Conservation (phyloP, 2,329 filamentous ascomycete species). For the Furcasterigmium sp. region DNA sequence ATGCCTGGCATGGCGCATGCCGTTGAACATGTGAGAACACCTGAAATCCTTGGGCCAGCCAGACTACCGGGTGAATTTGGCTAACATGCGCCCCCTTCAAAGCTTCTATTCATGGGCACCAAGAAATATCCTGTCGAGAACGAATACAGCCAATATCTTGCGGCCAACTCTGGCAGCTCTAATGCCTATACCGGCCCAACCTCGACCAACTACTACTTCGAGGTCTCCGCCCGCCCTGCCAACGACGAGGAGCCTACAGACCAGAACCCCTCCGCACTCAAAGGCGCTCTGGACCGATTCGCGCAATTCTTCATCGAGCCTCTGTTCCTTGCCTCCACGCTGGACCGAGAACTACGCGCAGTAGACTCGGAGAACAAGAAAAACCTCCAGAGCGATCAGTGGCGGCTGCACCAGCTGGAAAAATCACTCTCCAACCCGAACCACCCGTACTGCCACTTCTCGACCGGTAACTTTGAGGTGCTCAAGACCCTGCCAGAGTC, state of each 20-base stretch:
- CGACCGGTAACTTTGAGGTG: constrained; percentile 82
- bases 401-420: constrained; percentile 82
- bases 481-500: constrained; percentile 78
- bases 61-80: too few relatives aligned
- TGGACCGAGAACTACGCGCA: constrained; percentile 81
- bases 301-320: constrained; percentile 91
- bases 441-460: constrained; percentile 88
- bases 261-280: constrained; percentile 55
- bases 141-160: constrained; percentile 89
- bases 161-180: constrained; percentile 82
- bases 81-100: too few relatives aligned
- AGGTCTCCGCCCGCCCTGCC: constrained; percentile 76
- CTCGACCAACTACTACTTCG: constrained; percentile 97
- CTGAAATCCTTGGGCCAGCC: background rate
- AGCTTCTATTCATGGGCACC: constrained; percentile 95
- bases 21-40: constrained; percentile 71
- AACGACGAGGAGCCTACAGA: constrained; percentile 52
- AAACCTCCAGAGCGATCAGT: constrained; percentile 85
- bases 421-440: constrained; percentile 83
- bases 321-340: constrained; percentile 75
- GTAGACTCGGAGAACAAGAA: constrained; percentile 98
- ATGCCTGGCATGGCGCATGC: constrained; percentile 96
- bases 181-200: constrained; percentile 93
- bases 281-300: constrained; percentile 83
- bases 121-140: constrained; percentile 97